Evolutionary conservation across 2,329 filamentous ascomycete species (phyloP).

Genomic region (Clarireedia homoeocarpa): DNA sequence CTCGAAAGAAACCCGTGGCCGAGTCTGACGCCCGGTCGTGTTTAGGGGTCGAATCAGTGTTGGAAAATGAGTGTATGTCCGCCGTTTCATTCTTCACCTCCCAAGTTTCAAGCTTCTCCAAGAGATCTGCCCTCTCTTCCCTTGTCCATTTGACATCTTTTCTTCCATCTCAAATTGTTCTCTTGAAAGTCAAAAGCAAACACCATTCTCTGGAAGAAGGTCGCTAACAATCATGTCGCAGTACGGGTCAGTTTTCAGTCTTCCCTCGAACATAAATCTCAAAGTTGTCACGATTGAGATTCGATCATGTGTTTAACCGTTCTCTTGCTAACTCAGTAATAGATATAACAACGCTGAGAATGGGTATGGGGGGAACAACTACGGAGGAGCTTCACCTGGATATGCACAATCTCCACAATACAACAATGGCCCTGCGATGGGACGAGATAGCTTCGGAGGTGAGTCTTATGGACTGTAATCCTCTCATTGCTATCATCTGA

Average conservation of each 20-base stretch:
- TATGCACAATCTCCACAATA: constrained; percentile 12
- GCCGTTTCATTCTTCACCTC: constrained; percentile 17
- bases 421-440: constrained; percentile 35
- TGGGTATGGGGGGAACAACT: constrained; percentile 43
- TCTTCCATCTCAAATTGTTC: background rate
- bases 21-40: background rate
- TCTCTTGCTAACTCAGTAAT: background rate
- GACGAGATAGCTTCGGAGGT: constrained; percentile 34
- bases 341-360: background rate
- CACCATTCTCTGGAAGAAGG: constrained; percentile 2
- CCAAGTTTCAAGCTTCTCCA: constrained; percentile 14
- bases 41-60: constrained; percentile 5
- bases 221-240: constrained; percentile 25
- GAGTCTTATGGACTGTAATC: background rate
- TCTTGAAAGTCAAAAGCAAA: background rate
- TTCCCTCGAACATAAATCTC: background rate
- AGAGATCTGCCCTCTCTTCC: background rate
- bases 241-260: constrained; percentile 26
- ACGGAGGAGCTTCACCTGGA: constrained; percentile 38
- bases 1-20: background rate
- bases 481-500: background rate
- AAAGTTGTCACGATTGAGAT: background rate
- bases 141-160: background rate
- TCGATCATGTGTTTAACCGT: background rate
- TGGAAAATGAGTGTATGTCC: constrained; percentile 26